A percentile compares a stretch with the other conserved stretches of the same genome.
Conservation (phyloP, 129 eudicot genomes). For the Tagetes patula region DNA sequence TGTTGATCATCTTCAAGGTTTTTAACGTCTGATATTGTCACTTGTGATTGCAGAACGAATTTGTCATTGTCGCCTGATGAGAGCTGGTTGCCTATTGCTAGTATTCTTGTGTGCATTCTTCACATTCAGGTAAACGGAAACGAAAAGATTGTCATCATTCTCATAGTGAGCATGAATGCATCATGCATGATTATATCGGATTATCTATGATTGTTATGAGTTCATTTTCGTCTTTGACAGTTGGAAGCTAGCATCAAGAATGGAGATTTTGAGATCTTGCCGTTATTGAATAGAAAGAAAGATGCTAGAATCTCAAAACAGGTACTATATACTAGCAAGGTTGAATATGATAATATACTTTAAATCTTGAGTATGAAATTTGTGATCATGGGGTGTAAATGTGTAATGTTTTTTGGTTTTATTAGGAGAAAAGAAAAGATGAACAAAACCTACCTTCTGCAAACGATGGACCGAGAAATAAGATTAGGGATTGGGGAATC, state of each 20-base stretch:
- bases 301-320: conserved; percentile 35
- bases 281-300: conserved; percentile 50
- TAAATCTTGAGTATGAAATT: background rate
- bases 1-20: background rate
- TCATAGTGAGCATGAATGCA: background rate
- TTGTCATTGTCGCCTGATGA: conserved; percentile 88
- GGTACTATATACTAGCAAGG: conserved; percentile 28
- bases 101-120: conserved; percentile 78
- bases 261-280: conserved; percentile 69
- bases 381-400: background rate
- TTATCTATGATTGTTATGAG: background rate
- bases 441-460: conserved; percentile 50
- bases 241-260: conserved; percentile 78
- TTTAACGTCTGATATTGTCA: background rate
- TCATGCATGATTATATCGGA: background rate
- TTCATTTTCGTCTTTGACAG: conserved; percentile 44
- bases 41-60: conserved; percentile 48
- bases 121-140: conserved; percentile 71
- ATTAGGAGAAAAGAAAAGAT: conserved; percentile 43
- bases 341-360: background rate
- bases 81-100: conserved; percentile 94
- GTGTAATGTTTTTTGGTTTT: background rate
- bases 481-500: conserved; percentile 51
- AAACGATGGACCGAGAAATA: conserved; percentile 43
- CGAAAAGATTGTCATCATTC: background rate